Evolutionary conservation across 169 alveolate genomes (phyloP).

Genomic region (Plasmodium blacklocki): DNA sequence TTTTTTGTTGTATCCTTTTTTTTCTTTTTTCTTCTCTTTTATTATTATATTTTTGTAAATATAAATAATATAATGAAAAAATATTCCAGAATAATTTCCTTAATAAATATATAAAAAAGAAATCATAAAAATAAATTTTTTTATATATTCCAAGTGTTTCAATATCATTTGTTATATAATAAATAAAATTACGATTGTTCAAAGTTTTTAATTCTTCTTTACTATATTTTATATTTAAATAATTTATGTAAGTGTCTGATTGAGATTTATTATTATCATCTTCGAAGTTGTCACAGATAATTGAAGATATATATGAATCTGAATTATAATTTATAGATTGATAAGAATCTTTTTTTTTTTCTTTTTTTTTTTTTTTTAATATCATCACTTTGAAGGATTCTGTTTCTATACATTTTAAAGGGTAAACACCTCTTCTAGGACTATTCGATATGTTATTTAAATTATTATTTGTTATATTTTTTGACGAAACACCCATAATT

Average conservation of each 20-base stretch:
- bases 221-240: constrained; percentile 33
- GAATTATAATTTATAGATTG: constrained; percentile 3
- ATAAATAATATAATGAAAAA: constrained; percentile 36
- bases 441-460: no score
- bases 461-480: no score
- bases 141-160: constrained; percentile 30
- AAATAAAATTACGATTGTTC: constrained; percentile 20
- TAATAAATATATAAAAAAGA: constrained; percentile 67
- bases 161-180: constrained; percentile 50
- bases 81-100: constrained; percentile 72
- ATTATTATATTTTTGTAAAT: background rate
- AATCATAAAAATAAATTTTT: constrained; percentile 69
- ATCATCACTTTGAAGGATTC: background rate
- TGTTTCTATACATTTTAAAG: background rate
- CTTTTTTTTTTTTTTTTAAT: constrained; percentile 3
- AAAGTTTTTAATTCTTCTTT: constrained; percentile 23
- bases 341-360: constrained; percentile 3
- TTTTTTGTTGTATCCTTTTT: background rate
- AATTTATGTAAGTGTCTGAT: constrained; percentile 40
- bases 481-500: no score
- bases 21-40: background rate
- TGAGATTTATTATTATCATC: constrained; percentile 1
- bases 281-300: background rate
- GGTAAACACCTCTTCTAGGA: background rate
- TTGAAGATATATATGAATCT: background rate